Evolutionary conservation across 306 rosid genomes (phyloP).

Genomic region (Echinosophora koreensis): DNA sequence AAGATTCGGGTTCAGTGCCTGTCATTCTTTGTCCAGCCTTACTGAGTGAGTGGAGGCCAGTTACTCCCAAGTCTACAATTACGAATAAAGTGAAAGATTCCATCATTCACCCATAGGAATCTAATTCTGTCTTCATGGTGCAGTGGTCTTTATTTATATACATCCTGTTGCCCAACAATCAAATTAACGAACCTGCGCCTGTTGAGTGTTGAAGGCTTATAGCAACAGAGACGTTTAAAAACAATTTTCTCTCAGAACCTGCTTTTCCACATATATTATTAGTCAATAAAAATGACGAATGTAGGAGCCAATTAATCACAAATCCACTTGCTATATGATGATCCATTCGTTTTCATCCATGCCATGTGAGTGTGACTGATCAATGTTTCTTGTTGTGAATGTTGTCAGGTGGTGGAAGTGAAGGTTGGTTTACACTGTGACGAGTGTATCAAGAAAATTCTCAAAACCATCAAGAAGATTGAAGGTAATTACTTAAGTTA

Average conservation of each 20-base stretch:
- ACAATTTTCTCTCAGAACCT: not conserved
- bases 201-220: not conserved
- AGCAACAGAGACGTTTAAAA: not conserved
- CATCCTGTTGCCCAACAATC: not conserved
- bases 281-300: slow-evolving; percentile 56
- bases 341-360: slow-evolving; percentile 5
- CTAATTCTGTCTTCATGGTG: slow-evolving; percentile 51
- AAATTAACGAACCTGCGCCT: not conserved
- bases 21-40: not conserved
- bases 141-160: slow-evolving; percentile 29
- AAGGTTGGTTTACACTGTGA: slow-evolving; percentile 87
- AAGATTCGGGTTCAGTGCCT: too few species aligned
- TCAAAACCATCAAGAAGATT: slow-evolving; percentile 84
- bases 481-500: slow-evolving; percentile 56
- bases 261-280: not conserved
- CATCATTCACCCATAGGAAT: slow-evolving; percentile 60
- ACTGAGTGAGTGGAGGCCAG: slow-evolving; percentile 56
- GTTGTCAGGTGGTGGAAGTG: slow-evolving; percentile 78
- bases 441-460: slow-evolving; percentile 88
- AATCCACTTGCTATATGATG: not conserved
- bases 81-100: slow-evolving; percentile 51
- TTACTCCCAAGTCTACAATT: slow-evolving; percentile 41
- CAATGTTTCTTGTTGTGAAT: slow-evolving; percentile 5
- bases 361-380: slow-evolving; percentile 15
- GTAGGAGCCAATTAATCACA: slow-evolving; percentile 46